These are phyloP conservation scores for Syncephalastrum contaminatum DNA, from an alignment of 371 early-diverging fungal species.

Conservation along the genomic window DNA sequence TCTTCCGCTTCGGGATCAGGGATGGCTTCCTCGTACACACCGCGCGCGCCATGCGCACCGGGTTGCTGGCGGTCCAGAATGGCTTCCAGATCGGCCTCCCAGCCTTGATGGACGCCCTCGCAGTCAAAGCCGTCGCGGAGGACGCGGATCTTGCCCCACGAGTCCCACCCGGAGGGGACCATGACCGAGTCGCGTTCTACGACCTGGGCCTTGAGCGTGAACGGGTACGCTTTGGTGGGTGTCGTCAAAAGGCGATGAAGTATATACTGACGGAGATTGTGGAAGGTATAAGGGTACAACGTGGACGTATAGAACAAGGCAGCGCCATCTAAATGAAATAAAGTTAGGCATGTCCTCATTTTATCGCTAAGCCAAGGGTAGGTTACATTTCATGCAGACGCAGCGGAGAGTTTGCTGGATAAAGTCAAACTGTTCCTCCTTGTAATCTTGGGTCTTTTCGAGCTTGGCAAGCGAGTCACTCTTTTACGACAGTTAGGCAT, in stretches of 20 bases:
- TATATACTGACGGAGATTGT: slow-evolving; percentile 78
- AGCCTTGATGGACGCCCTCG: slow-evolving; percentile 57
- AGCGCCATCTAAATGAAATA: slow-evolving; percentile 75
- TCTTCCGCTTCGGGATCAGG: slow-evolving; percentile 37
- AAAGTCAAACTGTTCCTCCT: slow-evolving; percentile 93
- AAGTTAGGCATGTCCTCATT: not conserved
- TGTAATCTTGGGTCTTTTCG: slow-evolving; percentile 83
- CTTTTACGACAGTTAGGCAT: slow-evolving; percentile 34
- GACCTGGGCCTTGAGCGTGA: slow-evolving; percentile 72
- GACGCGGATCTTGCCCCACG: slow-evolving; percentile 85
- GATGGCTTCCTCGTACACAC: slow-evolving; percentile 44
- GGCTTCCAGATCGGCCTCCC: slow-evolving; percentile 55
- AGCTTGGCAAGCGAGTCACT: slow-evolving; percentile 75
- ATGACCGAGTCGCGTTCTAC: slow-evolving; percentile 87
- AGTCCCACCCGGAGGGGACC: slow-evolving; percentile 95
- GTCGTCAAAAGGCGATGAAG: slow-evolving; percentile 72
- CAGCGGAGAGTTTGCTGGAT: slow-evolving; percentile 93
- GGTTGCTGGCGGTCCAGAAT: slow-evolving; percentile 38
- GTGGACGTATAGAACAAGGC: slow-evolving; percentile 88
- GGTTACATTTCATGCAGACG: slow-evolving; percentile 85
- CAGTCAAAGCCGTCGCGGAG: slow-evolving; percentile 80
- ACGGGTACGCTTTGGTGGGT: slow-evolving; percentile 49
- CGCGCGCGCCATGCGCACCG: slow-evolving; percentile 38
- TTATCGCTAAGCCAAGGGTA: not conserved
- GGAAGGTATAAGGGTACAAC: slow-evolving; percentile 74